Evolutionary conservation across 306 rosid species (phyloP).

Genomic region (Medicago ruthenica): DNA sequence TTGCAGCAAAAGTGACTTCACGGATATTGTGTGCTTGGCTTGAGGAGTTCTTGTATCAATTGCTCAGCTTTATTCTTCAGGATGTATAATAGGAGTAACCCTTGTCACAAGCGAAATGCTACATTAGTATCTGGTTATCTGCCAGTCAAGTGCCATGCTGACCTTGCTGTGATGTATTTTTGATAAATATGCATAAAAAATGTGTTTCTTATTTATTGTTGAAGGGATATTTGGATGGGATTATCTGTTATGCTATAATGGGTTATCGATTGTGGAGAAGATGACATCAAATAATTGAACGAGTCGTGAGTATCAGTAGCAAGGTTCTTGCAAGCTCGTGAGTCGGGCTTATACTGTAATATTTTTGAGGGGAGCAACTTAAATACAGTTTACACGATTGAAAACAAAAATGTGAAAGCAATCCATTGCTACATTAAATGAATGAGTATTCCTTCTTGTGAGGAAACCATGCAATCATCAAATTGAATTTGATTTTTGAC

Average conservation of each 20-base stretch:
- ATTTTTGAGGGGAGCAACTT: conserved; percentile 18
- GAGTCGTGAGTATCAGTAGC: conserved; percentile 24
- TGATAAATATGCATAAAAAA: conserved; percentile 34
- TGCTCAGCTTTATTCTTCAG: conserved; percentile 50
- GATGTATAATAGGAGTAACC: conserved; percentile 43
- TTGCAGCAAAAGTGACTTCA: conserved; percentile 36
- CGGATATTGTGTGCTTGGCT: conserved; percentile 37
- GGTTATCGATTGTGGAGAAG: conserved; percentile 36
- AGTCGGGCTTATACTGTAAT: conserved; percentile 6
- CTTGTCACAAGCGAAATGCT: conserved; percentile 37
- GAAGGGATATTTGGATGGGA: conserved; percentile 33
- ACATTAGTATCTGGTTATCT: conserved; percentile 30
- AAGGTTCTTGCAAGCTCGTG: conserved; percentile 16
- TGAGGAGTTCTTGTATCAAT: conserved; percentile 23
- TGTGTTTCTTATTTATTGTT: conserved; percentile 32
- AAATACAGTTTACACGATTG: conserved; percentile 19
- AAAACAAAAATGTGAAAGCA: not conserved
- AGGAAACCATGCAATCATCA: conserved; percentile 34
- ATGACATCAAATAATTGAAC: conserved; percentile 30
- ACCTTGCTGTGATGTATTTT: conserved; percentile 35
- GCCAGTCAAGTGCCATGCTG: conserved; percentile 33
- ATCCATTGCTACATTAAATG: conserved; percentile 29
- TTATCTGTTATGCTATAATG: conserved; percentile 28
- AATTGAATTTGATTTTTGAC: conserved; percentile 31
- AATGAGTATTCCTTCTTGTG: conserved; percentile 16